These are phyloP conservation scores for Naganishia cerealis DNA, from an alignment of 1,284 basidiomycete species.

Conservation along the genomic window DNA sequence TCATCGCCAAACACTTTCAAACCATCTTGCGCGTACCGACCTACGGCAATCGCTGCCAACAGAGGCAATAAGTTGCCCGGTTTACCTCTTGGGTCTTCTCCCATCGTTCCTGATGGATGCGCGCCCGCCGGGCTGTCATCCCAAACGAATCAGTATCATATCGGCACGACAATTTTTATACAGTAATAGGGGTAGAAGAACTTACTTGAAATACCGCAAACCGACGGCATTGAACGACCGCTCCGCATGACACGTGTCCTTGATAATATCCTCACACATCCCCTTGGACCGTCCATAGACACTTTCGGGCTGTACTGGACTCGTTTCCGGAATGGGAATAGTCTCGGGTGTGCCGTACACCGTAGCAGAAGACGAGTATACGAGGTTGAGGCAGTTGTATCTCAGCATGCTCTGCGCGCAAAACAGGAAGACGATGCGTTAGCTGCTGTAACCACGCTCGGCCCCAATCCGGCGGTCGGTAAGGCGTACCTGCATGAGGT, in stretches of 20 bases:
- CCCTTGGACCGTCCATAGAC: constrained; percentile 95
- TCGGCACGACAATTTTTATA: too few species aligned
- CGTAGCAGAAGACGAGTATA: constrained; percentile 98
- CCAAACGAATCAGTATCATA: constrained; percentile 5
- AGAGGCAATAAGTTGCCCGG: constrained; percentile 94
- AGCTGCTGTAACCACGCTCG: neutral
- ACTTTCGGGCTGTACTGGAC: constrained; percentile 82
- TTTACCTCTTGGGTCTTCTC: constrained; percentile 91
- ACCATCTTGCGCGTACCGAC: constrained; percentile 74
- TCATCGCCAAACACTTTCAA: constrained; percentile 96
- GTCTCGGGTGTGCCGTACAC: constrained; percentile 91
- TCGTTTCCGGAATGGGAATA: constrained; percentile 93
- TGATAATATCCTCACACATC: constrained; percentile 86
- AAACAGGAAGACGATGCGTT: neutral
- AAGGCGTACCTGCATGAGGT: constrained; percentile 62
- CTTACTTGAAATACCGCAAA: constrained; percentile 91
- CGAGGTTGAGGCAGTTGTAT: constrained; percentile 77
- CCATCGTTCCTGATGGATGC: constrained; percentile 91
- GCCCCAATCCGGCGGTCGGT: neutral
- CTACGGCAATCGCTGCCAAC: constrained; percentile 92
- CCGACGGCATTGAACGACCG: constrained; percentile 48
- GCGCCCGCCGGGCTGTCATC: constrained; percentile 81
- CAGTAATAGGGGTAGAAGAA: constrained; percentile 25
- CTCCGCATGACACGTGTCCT: constrained; percentile 80
- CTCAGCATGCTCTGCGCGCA: constrained; percentile 72